Conservation (phyloP, 768 basidiomycete species). For the Lactifluus hygrophoroides region DNA sequence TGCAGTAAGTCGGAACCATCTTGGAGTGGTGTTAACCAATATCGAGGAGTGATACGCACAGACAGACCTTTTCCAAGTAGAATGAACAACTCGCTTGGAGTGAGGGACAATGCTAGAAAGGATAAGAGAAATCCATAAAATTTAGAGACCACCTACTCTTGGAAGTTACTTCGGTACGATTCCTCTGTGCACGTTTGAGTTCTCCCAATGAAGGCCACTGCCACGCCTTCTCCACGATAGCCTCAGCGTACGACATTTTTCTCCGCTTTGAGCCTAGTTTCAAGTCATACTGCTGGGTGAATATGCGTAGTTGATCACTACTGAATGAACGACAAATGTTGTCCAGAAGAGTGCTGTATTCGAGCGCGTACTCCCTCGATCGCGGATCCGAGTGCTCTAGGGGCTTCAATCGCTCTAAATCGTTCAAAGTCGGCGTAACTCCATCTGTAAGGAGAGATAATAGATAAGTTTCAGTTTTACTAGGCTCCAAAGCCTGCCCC, state of each 20-base stretch:
- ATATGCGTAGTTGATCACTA: constrained; percentile 47
- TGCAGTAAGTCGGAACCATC: constrained; percentile 57
- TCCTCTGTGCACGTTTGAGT: constrained; percentile 41
- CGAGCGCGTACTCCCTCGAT: constrained; percentile 38
- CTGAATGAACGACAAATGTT: constrained; percentile 56
- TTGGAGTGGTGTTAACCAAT: constrained; percentile 24
- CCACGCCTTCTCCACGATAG: constrained; percentile 61
- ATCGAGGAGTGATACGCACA: background rate
- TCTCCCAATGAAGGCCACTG: constrained; percentile 54
- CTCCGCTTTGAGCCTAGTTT: constrained; percentile 22
- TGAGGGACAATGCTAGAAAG: constrained; percentile 45
- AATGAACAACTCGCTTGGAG: constrained; percentile 54
- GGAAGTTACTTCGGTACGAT: constrained; percentile 39
- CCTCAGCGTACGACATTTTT: constrained; percentile 36
- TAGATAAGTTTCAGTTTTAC: constrained; percentile 48
- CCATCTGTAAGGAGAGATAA: constrained; percentile 41
- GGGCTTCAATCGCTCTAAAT: constrained; percentile 54
- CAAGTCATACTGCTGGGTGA: constrained; percentile 42
- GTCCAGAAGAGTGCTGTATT: constrained; percentile 47
- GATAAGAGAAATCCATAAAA: background rate
- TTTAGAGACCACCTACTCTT: constrained; percentile 34
- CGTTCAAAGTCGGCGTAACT: constrained; percentile 44
- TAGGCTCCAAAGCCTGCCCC: constrained; percentile 31
- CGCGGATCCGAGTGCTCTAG: constrained; percentile 31
- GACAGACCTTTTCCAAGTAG: constrained; percentile 60